Conservation (phyloP, 108 stramenopile species). For the Conticribra guillardii region DNA sequence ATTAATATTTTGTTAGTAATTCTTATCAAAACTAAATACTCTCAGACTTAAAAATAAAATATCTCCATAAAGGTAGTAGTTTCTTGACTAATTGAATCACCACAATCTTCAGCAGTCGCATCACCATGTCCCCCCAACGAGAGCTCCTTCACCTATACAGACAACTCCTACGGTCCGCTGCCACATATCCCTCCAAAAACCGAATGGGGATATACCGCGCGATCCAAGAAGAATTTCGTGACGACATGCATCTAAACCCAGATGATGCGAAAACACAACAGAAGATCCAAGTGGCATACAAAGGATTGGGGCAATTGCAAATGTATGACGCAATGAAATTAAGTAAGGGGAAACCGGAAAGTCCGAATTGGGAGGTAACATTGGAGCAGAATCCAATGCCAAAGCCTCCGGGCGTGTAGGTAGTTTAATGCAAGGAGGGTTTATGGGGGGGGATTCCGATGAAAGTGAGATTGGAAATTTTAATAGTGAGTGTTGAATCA, state of each 20-base stretch:
- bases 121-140: conserved; percentile 37
- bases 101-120: too few relatives aligned
- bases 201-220: conserved; percentile 73
- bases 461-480: too few relatives aligned
- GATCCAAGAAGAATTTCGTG: conserved; percentile 81
- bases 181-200: conserved; percentile 81
- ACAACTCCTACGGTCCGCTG: conserved; percentile 67
- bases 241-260: conserved; percentile 56
- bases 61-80: too few relatives aligned
- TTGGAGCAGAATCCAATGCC: conserved; percentile 90
- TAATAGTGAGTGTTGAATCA: too few relatives aligned
- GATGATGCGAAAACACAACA: conserved; percentile 60
- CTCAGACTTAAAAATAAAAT: too few relatives aligned
- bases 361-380: conserved; percentile 73
- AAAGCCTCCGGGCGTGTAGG: conserved; percentile 55
- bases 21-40: too few relatives aligned
- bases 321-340: conserved; percentile 67
- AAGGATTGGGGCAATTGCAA: conserved; percentile 75
- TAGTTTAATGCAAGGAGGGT: background rate
- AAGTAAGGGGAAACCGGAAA: conserved; percentile 51
- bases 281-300: conserved; percentile 74
- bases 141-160: conserved; percentile 72
- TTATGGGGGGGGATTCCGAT: too few relatives aligned
- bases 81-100: too few relatives aligned
- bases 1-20: too few relatives aligned